Conservation (phyloP, 768 basidiomycete genomes). For the Kwoniella sp. region DNA sequence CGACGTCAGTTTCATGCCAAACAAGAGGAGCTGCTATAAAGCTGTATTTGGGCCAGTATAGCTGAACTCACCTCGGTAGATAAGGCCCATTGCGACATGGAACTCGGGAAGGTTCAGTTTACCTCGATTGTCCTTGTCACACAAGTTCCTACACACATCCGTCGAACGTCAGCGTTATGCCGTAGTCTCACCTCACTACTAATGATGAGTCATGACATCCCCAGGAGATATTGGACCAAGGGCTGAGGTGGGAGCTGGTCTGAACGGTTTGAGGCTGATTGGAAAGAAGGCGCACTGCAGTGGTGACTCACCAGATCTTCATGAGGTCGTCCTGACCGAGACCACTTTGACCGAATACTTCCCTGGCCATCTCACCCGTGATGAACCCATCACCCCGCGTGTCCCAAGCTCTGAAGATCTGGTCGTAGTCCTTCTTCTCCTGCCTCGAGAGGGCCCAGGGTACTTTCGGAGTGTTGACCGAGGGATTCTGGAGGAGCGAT, state of each 20-base stretch:
- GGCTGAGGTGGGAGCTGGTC: too few species aligned
- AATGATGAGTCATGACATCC: too few species aligned
- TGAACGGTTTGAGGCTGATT: too few species aligned
- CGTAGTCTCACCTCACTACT: too few species aligned
- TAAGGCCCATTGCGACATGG: constrained; percentile 97
- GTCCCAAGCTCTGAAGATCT: constrained; percentile 98
- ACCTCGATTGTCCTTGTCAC: constrained; percentile 89
- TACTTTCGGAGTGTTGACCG: constrained; percentile 68
- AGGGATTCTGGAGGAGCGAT: constrained; percentile 76
- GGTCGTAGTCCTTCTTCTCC: constrained; percentile 95
- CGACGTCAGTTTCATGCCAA: not conserved
- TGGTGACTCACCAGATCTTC: constrained; percentile 84
- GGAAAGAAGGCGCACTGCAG: too few species aligned
- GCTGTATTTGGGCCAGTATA: too few species aligned
- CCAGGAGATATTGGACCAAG: too few species aligned
- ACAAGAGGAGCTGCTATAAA: too few species aligned
- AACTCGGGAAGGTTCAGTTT: constrained; percentile 95
- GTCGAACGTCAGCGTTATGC: not conserved
- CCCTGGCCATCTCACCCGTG: constrained; percentile 75
- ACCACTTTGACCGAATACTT: constrained; percentile 93
- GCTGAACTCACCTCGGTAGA: constrained; percentile 86
- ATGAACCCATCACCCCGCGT: constrained; percentile 75
- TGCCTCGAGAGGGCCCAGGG: constrained; percentile 83
- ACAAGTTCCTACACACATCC: constrained; percentile 70
- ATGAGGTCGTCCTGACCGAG: constrained; percentile 86